A percentile compares a stretch with the other conserved stretches of the same genome.
These are phyloP conservation scores for Diaporthe nobilis DNA, from an alignment of 2,329 filamentous ascomycete species.

Conservation along the genomic window DNA sequence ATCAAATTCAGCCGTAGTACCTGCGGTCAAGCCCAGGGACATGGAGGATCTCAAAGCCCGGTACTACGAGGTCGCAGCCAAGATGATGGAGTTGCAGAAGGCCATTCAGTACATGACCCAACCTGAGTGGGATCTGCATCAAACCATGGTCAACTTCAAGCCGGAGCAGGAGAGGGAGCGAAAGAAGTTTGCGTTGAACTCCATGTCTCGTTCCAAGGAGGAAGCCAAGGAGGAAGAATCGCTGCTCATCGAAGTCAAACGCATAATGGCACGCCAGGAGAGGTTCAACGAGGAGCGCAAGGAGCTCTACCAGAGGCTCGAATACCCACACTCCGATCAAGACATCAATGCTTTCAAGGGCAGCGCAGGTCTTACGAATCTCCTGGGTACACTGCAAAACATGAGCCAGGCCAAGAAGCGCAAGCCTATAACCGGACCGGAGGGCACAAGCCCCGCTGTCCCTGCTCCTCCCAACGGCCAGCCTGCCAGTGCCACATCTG, in stretches of 20 bases:
- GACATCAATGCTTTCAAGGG: constrained; percentile 67
- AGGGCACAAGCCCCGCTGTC: constrained; percentile 64
- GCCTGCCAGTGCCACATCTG: constrained; percentile 56
- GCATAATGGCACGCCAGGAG: constrained; percentile 89
- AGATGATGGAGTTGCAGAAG: constrained; percentile 84
- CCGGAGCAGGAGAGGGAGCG: constrained; percentile 82
- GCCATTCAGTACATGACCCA: constrained; percentile 90
- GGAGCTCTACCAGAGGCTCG: constrained; percentile 88
- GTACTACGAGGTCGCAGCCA: constrained; percentile 89
- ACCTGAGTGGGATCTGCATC: constrained; percentile 85
- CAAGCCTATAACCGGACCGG: constrained; percentile 76
- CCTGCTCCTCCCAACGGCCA: constrained; percentile 51
- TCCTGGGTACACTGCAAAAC: constrained; percentile 71
- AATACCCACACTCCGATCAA: constrained; percentile 81
- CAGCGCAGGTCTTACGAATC: constrained; percentile 38
- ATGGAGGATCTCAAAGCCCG: constrained; percentile 93
- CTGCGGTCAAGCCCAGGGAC: constrained; percentile 70
- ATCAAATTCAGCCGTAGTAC: constrained; percentile 67
- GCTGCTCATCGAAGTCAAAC: constrained; percentile 89
- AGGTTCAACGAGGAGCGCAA: constrained; percentile 89
- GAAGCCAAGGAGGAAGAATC: constrained; percentile 95
- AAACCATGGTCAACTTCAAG: constrained; percentile 90
- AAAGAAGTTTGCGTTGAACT: constrained; percentile 86
- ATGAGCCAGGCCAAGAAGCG: constrained; percentile 94
- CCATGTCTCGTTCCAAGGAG: constrained; percentile 84